A percentile compares a stretch with the other conserved stretches of the same genome.
These are phyloP conservation scores for Tolypocladium paradoxum DNA, from an alignment of 2,329 filamentous ascomycete species.

Conservation along the genomic window DNA sequence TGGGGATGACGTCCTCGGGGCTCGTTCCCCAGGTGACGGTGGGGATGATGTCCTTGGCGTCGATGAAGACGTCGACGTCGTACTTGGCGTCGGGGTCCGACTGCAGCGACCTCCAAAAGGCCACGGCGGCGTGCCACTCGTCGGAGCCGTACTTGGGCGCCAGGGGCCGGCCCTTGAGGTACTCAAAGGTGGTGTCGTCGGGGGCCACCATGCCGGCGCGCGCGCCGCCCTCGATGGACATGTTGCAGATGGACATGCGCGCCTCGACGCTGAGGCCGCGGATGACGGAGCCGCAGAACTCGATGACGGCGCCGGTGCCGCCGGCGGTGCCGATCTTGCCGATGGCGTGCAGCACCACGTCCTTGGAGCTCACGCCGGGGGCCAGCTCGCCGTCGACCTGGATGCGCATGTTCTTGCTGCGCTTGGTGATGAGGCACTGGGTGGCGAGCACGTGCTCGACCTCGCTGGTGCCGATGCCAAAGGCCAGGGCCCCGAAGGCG, in stretches of 20 bases:
- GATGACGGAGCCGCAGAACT: slow-evolving; percentile 95
- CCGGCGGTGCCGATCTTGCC: slow-evolving; percentile 91
- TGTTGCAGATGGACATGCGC: slow-evolving; percentile 98
- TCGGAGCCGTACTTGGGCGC: slow-evolving; percentile 75
- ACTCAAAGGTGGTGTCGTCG: slow-evolving; percentile 88
- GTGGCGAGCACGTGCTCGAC: slow-evolving; percentile 97
- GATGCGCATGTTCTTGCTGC: slow-evolving; percentile 98
- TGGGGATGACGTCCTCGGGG: slow-evolving; percentile 91
- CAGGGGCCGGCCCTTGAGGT: slow-evolving; percentile 82
- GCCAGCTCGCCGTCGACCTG: slow-evolving; percentile 86
- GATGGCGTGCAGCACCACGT: slow-evolving; percentile 87
- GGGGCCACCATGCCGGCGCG: slow-evolving; percentile 95
- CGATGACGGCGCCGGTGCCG: slow-evolving; percentile 88
- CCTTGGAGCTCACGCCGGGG: slow-evolving; percentile 90
- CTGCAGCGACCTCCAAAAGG: slow-evolving; percentile 78
- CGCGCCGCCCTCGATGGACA: slow-evolving; percentile 95
- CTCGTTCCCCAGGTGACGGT: slow-evolving; percentile 97
- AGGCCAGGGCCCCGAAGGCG: slow-evolving; percentile 87
- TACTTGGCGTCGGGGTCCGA: slow-evolving; percentile 85
- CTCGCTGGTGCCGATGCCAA: slow-evolving; percentile 95
- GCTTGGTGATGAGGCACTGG: slow-evolving; percentile 86
- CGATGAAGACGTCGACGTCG: slow-evolving; percentile 80
- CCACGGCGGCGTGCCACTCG: slow-evolving; percentile 80
- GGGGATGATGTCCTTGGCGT: slow-evolving; percentile 85
- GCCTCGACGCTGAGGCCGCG: slow-evolving; percentile 87